A percentile compares a stretch with the other conserved stretches of the same genome.
Conservation (phyloP, 1,139 yeast genomes). For the Magnusiomyces tetraspermus region DNA sequence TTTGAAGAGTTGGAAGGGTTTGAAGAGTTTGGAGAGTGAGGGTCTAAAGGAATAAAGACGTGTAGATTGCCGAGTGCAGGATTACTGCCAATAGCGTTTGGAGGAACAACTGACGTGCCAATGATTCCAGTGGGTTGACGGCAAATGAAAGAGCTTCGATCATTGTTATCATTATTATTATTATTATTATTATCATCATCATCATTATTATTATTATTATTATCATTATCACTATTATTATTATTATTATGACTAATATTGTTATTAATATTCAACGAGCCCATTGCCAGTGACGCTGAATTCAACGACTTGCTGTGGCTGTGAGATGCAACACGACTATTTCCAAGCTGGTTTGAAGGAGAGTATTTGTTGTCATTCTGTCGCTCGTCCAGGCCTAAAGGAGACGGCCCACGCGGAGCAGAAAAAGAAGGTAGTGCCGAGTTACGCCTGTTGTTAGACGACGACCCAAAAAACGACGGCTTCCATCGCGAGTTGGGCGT, state of each 20-base stretch:
- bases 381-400: background rate
- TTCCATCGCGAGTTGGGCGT: background rate
- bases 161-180: too few species aligned
- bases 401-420: background rate
- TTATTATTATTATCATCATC: too few species aligned
- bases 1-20: too few species aligned
- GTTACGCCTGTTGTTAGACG: background rate
- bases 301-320: background rate
- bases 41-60: constrained; percentile 1
- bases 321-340: background rate
- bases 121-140: constrained; percentile 2
- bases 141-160: too few species aligned
- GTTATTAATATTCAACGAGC: too few species aligned
- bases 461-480: constrained; percentile 1
- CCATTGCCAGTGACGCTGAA: background rate
- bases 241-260: too few species aligned
- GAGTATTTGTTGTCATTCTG: too few species aligned
- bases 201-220: too few species aligned
- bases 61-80: constrained; percentile 2
- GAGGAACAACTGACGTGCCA: constrained; percentile 7
- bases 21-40: constrained; percentile 8
- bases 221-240: too few species aligned
- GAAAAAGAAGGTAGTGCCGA: background rate
- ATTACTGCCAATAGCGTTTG: constrained; percentile 4
- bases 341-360: too few species aligned